Percentiles rank a stretch among this genome's conserved stretches.
These are phyloP conservation scores for Chlamydomonas applanata DNA, from an alignment of 139 green algal genomes.

Conservation along the genomic window DNA sequence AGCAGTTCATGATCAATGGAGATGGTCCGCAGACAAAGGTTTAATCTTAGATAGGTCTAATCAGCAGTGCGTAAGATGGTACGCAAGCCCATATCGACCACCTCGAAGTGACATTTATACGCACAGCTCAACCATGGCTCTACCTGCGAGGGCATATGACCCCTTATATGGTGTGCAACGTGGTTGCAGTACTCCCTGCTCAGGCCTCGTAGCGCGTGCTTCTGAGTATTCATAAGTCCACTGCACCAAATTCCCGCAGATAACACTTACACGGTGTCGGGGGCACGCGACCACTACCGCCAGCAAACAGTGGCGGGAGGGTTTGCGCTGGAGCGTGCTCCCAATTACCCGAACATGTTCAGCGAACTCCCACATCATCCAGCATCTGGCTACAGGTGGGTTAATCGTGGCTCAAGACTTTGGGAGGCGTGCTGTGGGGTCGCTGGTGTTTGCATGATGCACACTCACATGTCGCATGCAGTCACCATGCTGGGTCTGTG, in stretches of 20 bases:
- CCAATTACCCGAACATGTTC: constrained; percentile 68
- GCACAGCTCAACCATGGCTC: no score
- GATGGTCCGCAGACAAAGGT: no score
- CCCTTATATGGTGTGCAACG: constrained; percentile 46
- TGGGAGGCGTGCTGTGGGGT: not conserved
- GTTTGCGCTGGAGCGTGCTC: constrained; percentile 52
- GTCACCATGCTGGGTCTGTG: no score
- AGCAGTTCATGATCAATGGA: no score
- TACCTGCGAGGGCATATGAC: constrained; percentile 42
- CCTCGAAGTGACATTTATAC: no score
- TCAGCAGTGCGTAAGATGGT: no score
- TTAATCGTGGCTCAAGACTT: not conserved
- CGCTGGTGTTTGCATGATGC: not conserved
- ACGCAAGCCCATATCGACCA: no score
- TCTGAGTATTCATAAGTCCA: not conserved
- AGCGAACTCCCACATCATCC: constrained; percentile 55
- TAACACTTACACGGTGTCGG: constrained; percentile 62
- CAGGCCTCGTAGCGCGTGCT: not conserved
- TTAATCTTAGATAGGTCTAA: no score
- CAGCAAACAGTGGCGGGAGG: constrained; percentile 56
- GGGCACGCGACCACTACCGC: constrained; percentile 65
- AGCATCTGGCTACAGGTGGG: constrained; percentile 13
- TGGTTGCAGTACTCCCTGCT: not conserved
- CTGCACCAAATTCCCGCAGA: constrained; percentile 41
- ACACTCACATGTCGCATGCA: no score